A percentile compares a stretch with the other conserved stretches of the same genome.
phyloP scores from a whole-genome alignment of 2,329 filamentous ascomycete genomes.

The Venturia aucupariae region DNA sequence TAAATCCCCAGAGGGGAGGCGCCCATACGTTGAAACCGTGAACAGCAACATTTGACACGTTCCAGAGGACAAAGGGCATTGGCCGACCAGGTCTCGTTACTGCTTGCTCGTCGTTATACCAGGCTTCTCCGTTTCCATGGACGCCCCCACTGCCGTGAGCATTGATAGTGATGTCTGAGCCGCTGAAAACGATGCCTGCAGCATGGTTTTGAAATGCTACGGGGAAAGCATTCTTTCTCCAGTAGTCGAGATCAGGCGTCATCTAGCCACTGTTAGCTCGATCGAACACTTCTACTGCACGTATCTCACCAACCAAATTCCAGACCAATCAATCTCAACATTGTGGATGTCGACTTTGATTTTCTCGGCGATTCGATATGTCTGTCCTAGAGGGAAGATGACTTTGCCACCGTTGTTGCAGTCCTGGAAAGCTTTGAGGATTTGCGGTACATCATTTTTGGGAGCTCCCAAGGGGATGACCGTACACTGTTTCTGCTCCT shows the following conservation, averaged over 20 bases:
- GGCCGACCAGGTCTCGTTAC: slow-evolving; percentile 42
- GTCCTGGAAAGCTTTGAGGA: slow-evolving; percentile 31
- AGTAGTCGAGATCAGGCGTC: slow-evolving; percentile 44
- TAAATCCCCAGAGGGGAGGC: slow-evolving; percentile 45
- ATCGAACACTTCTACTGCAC: slow-evolving; percentile 11
- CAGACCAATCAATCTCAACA: slow-evolving; percentile 44
- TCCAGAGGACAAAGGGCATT: slow-evolving; percentile 52
- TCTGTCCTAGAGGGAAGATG: slow-evolving; percentile 41
- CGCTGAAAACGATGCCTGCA: slow-evolving; percentile 44
- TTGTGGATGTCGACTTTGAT: slow-evolving; percentile 43
- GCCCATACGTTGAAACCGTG: slow-evolving; percentile 43
- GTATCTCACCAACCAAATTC: slow-evolving; percentile 34
- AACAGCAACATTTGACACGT: slow-evolving; percentile 46
- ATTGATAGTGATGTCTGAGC: slow-evolving; percentile 42
- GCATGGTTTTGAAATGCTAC: slow-evolving; percentile 47
- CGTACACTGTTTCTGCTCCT: slow-evolving; percentile 24
- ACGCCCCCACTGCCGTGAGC: slow-evolving; percentile 46
- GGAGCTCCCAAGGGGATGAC: slow-evolving; percentile 31
- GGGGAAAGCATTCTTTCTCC: slow-evolving; percentile 45
- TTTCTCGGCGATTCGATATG: slow-evolving; percentile 42
- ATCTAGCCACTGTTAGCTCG: slow-evolving; percentile 24
- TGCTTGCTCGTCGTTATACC: slow-evolving; percentile 43
- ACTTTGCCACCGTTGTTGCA: slow-evolving; percentile 37
- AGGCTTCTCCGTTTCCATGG: slow-evolving; percentile 44
- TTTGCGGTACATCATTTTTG: slow-evolving; percentile 33